A percentile compares a stretch with the other conserved stretches of the same genome.
Conservation (phyloP, 768 basidiomycete genomes). For the Phaffia tasmanica region DNA sequence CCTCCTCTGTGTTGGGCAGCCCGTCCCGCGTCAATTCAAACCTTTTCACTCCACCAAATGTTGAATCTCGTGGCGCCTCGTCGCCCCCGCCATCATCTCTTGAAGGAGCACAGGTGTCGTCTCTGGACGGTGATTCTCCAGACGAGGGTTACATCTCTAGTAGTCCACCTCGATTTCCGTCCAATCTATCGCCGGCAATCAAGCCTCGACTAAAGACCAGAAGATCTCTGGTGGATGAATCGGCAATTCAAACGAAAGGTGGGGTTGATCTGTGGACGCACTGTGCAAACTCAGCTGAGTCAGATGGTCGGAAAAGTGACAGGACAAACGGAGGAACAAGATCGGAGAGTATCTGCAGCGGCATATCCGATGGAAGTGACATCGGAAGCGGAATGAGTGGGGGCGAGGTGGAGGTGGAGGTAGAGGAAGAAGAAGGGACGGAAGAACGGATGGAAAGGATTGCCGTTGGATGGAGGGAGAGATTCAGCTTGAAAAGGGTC, state of each 20-base stretch:
- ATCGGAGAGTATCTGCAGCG: too few relatives aligned
- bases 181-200: not conserved
- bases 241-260: not conserved
- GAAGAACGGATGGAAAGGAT: constrained; percentile 4
- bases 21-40: too few relatives aligned
- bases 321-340: not conserved
- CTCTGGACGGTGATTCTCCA: not conserved
- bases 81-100: not conserved
- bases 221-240: not conserved
- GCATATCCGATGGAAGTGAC: not conserved
- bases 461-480: constrained; percentile 20
- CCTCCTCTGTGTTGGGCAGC: too few relatives aligned
- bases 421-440: not conserved
- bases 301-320: not conserved
- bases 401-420: not conserved
- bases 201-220: not conserved
- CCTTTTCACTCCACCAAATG: too few relatives aligned
- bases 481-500: constrained; percentile 16
- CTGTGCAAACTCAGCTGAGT: not conserved
- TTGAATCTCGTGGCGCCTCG: not conserved
- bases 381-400: not conserved
- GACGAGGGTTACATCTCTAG: constrained; percentile 24
- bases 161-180: constrained; percentile 1
- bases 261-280: constrained; percentile 8
- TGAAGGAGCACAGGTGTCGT: not conserved